Percentiles rank a stretch among this genome's conserved stretches.
These are phyloP conservation scores for Schizochytrium sp. DNA, from an alignment of 108 stramenopile species.

Conservation along the genomic window DNA sequence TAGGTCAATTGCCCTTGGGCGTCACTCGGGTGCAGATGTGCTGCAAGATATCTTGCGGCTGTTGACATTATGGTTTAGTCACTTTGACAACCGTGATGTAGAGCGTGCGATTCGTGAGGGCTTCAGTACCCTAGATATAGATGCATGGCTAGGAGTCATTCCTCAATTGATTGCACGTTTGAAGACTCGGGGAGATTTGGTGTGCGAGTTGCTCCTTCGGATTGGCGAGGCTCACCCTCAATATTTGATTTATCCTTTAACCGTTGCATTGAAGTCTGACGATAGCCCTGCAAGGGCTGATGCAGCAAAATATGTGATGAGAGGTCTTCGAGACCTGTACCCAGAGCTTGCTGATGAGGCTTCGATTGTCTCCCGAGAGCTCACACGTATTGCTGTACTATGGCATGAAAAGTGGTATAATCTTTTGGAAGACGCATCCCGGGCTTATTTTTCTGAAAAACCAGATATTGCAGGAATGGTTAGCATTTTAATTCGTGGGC, in stretches of 20 bases:
- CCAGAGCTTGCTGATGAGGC: constrained; percentile 89
- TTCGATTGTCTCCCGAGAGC: constrained; percentile 90
- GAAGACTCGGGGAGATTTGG: constrained; percentile 84
- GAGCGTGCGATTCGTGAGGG: constrained; percentile 76
- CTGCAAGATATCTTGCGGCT: constrained; percentile 97
- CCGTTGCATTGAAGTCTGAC: constrained; percentile 90
- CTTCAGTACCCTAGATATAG: neutral
- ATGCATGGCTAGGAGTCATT: constrained; percentile 94
- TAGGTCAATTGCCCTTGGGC: constrained; percentile 89
- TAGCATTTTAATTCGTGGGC: constrained; percentile 85
- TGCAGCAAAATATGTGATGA: constrained; percentile 91
- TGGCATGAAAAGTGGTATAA: constrained; percentile 99
- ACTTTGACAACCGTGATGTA: constrained; percentile 71
- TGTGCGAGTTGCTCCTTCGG: constrained; percentile 88
- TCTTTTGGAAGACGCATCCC: constrained; percentile 93
- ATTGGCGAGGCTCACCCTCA: constrained; percentile 92
- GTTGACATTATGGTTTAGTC: constrained; percentile 90
- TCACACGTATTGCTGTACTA: constrained; percentile 95
- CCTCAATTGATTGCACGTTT: constrained; percentile 99
- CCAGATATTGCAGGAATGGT: constrained; percentile 91
- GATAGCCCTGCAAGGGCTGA: constrained; percentile 81
- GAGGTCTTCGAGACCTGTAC: constrained; percentile 84
- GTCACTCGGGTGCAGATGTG: constrained; percentile 80
- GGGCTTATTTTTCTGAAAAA: constrained; percentile 91
- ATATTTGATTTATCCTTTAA: constrained; percentile 96